Evolutionary conservation across 2,329 filamentous ascomycete species (phyloP).

Genomic region (Ramularia collo-cygni): DNA sequence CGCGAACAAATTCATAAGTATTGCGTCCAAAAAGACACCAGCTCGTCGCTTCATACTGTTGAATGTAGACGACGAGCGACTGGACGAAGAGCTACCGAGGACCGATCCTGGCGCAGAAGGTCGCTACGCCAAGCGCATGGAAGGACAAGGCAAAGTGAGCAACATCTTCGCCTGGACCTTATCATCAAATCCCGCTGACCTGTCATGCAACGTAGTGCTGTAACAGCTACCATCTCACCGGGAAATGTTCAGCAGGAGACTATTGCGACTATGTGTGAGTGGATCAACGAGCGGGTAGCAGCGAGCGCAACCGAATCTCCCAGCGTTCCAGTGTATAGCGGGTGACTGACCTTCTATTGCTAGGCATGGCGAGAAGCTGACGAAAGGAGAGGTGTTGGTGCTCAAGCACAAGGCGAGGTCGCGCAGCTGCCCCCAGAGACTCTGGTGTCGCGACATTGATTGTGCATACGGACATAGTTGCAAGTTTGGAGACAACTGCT

Average conservation of each 20-base stretch:
- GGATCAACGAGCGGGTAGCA: too few species aligned
- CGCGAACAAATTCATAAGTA: conserved; percentile 32
- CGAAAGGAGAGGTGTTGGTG: conserved; percentile 32
- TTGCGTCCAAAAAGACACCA: conserved; percentile 29
- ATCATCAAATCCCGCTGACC: too few species aligned
- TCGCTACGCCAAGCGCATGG: conserved; percentile 24
- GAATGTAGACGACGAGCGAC: conserved; percentile 37
- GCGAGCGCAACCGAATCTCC: too few species aligned
- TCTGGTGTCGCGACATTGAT: conserved; percentile 35
- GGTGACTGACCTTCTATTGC: too few species aligned
- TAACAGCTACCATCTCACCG: conserved; percentile 33
- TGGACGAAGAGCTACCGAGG: conserved; percentile 34
- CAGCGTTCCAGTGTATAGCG: too few species aligned
- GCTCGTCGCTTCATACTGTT: conserved; percentile 33
- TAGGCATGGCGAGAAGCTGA: conserved; percentile 35
- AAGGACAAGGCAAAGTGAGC: conserved; percentile 29
- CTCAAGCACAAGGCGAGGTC: conserved; percentile 38
- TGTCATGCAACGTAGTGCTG: too few species aligned
- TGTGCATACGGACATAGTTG: conserved; percentile 40
- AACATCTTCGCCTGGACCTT: too few species aligned
- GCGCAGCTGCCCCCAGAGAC: conserved; percentile 31
- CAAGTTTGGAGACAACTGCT: conserved; percentile 31
- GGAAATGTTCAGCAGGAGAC: conserved; percentile 34
- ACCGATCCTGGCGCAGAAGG: conserved; percentile 24
- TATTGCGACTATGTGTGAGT: conserved; percentile 33